Evolutionary conservation across 257 asterid species (phyloP).

Genomic region (Solanum tarijense): DNA sequence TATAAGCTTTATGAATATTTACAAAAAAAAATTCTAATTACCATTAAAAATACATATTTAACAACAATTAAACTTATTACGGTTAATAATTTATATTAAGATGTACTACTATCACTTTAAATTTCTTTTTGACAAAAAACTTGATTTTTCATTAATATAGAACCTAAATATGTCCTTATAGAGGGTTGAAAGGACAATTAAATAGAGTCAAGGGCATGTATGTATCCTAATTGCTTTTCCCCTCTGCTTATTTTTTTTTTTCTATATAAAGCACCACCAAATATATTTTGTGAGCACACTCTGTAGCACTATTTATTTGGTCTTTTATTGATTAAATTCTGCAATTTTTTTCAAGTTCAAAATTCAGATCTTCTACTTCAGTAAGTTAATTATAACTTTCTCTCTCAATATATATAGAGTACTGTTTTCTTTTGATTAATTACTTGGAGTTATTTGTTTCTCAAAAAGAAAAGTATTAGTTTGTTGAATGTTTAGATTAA

Average conservation of each 20-base stretch:
- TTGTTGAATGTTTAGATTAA: not conserved
- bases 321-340: not conserved
- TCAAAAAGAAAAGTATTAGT: not conserved
- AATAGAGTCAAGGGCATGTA: not conserved
- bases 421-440: not conserved
- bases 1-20: no score
- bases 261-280: not conserved
- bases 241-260: not conserved
- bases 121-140: not conserved
- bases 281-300: not conserved
- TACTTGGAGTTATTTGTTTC: not conserved
- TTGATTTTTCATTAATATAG: not conserved
- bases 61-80: no score
- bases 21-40: no score
- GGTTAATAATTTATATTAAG: no score
- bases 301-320: not conserved
- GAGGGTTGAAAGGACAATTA: not conserved
- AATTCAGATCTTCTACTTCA: not conserved
- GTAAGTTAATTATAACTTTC: not conserved
- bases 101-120: not conserved
- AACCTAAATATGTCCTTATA: not conserved
- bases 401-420: no score
- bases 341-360: accelerated
- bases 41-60: no score
- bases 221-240: not conserved